phyloP scores from a whole-genome alignment of 2,329 filamentous ascomycete species.

The Xylariales sp. region DNA sequence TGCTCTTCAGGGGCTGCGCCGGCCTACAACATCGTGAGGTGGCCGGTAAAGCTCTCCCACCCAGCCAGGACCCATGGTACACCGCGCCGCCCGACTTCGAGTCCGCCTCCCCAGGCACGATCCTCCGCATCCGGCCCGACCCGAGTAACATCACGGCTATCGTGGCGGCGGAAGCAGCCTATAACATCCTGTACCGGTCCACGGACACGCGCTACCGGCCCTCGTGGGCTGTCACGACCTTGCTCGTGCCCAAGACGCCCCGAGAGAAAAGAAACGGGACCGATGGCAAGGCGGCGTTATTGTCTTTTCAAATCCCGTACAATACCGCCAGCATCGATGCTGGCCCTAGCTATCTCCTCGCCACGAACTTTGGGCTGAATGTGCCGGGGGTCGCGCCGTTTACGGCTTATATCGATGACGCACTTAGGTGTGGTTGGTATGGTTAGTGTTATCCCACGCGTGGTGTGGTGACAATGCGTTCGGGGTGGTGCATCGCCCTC shows the following conservation, averaged over 20 bases:
- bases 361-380: constrained; percentile 8
- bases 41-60: constrained; percentile 37
- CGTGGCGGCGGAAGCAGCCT: constrained; percentile 39
- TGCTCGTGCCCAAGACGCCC: constrained; percentile 39
- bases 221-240: constrained; percentile 55
- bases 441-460: neutral
- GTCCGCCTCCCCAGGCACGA: constrained; percentile 43
- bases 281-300: constrained; percentile 40
- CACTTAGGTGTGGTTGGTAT: constrained; percentile 57
- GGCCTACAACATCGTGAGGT: constrained; percentile 5
- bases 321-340: constrained; percentile 53
- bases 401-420: constrained; percentile 46
- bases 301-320: constrained; percentile 56
- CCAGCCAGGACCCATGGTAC: constrained; percentile 51
- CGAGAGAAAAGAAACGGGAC: neutral
- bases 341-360: constrained; percentile 51
- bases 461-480: too few relatives aligned
- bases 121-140: constrained; percentile 48
- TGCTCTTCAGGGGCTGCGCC: neutral
- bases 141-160: constrained; percentile 43
- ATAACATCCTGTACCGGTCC: constrained; percentile 55
- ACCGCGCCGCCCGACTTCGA: constrained; percentile 48
- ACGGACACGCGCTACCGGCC: constrained; percentile 51
- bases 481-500: too few relatives aligned
- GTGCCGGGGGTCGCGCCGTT: constrained; percentile 23